phyloP scores from a whole-genome alignment of 805 yeast species.

The Grigorovia jiainica region DNA sequence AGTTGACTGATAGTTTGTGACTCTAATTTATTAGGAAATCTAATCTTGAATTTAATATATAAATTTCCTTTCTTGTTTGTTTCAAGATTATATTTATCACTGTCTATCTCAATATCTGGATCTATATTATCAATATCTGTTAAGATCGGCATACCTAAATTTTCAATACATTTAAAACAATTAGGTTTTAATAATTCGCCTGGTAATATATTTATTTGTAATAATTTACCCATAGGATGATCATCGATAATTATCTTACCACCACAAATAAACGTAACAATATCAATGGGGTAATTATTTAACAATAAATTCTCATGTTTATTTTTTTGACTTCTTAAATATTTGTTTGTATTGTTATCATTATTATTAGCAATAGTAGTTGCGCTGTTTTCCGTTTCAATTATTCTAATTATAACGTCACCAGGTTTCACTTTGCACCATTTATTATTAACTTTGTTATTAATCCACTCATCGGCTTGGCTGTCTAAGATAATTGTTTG shows the following conservation, averaged over 20 bases:
- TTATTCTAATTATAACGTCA: conserved; percentile 49
- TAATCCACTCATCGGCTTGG: conserved; percentile 52
- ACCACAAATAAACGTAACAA: conserved; percentile 49
- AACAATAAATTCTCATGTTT: conserved; percentile 37
- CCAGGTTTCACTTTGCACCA: conserved; percentile 42
- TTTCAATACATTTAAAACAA: conserved; percentile 31
- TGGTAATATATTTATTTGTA: conserved; percentile 34
- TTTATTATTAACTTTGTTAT: conserved; percentile 22
- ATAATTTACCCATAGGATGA: conserved; percentile 30
- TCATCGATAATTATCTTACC: conserved; percentile 34
- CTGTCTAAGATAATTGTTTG: conserved; percentile 45
- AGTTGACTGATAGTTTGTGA: conserved; percentile 14
- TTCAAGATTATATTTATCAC: not conserved
- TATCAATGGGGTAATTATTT: conserved; percentile 36
- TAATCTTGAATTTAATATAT: conserved; percentile 46
- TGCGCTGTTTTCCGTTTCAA: conserved; percentile 18
- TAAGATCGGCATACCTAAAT: conserved; percentile 50
- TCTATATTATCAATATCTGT: not conserved
- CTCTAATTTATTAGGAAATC: conserved; percentile 38
- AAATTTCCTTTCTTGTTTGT: conserved; percentile 41
- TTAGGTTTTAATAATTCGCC: conserved; percentile 48
- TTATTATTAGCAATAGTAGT: not conserved
- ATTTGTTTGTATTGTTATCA: not conserved
- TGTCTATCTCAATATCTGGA: no score
- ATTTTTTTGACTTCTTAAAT: conserved; percentile 23